A percentile compares a stretch with the other conserved stretches of the same genome.
phyloP scores from a whole-genome alignment of 495 filamentous ascomycete species.

The Penicillium pancosmium region DNA sequence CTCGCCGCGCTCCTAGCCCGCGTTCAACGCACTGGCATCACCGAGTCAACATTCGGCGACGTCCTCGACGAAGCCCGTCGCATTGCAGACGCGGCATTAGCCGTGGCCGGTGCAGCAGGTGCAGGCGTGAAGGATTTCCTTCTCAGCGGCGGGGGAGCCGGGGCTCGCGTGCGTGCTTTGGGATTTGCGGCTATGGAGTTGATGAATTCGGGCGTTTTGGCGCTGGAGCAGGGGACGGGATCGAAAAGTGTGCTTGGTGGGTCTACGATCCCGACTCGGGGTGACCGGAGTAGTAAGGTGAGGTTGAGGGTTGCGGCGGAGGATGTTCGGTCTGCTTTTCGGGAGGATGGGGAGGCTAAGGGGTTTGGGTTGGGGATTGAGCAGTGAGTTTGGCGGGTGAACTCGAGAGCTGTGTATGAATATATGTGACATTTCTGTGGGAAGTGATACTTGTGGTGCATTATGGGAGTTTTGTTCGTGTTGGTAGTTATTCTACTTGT shows the following conservation, averaged over 20 bases:
- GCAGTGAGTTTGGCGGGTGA: slow-evolving; percentile 18
- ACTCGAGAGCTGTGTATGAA: background rate
- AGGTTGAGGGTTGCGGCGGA: slow-evolving; percentile 84
- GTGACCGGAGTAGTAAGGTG: slow-evolving; percentile 85
- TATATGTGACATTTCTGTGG: background rate
- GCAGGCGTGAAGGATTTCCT: slow-evolving; percentile 46
- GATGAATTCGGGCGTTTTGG: slow-evolving; percentile 83
- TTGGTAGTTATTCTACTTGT: too few species aligned
- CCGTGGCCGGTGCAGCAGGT: slow-evolving; percentile 45
- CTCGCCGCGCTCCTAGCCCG: slow-evolving; percentile 78
- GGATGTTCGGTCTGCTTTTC: slow-evolving; percentile 83
- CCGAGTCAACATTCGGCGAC: slow-evolving; percentile 87
- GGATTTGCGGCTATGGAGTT: slow-evolving; percentile 76
- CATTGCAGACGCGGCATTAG: slow-evolving; percentile 61
- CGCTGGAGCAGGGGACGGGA: slow-evolving; percentile 64
- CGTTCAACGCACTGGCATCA: slow-evolving; percentile 79
- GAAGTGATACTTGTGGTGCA: too few species aligned
- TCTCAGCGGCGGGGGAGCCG: slow-evolving; percentile 40
- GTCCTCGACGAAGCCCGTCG: slow-evolving; percentile 86
- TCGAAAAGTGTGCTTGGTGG: slow-evolving; percentile 36
- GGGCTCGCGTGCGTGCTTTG: slow-evolving; percentile 65
- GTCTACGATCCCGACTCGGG: slow-evolving; percentile 54
- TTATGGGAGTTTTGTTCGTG: too few species aligned
- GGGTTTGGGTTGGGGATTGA: slow-evolving; percentile 60
- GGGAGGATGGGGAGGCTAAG: slow-evolving; percentile 85